A percentile compares a stretch with the other conserved stretches of the same genome.
These are phyloP conservation scores for Calonectria pteridis DNA, from an alignment of 2,329 filamentous ascomycete species.

Conservation along the genomic window DNA sequence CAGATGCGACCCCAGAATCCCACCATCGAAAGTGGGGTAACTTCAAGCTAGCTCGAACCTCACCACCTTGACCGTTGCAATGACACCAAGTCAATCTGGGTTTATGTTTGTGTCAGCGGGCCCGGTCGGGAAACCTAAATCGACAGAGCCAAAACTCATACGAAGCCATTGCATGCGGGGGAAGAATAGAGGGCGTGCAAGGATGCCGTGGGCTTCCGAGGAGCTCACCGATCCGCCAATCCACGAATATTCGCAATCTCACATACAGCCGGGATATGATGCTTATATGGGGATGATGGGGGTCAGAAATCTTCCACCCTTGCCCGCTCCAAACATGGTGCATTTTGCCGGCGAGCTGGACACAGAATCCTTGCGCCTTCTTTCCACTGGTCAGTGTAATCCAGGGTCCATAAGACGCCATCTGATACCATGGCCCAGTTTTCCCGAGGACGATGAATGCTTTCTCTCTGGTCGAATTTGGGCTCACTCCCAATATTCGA, in stretches of 20 bases:
- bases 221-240: not conserved
- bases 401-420: too few relatives aligned
- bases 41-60: not conserved
- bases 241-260: not conserved
- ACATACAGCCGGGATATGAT: not conserved
- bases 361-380: not conserved
- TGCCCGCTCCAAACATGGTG: not conserved
- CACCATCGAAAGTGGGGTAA: not conserved
- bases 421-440: not conserved
- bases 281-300: not conserved
- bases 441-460: not conserved
- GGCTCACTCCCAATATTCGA: not conserved
- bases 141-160: not conserved
- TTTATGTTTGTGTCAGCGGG: not conserved
- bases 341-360: not conserved
- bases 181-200: not conserved
- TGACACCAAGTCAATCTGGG: not conserved
- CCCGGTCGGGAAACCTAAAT: not conserved
- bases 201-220: not conserved
- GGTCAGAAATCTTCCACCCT: not conserved
- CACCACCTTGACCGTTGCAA: not conserved
- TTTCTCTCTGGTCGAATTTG: not conserved
- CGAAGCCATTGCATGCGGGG: conserved; percentile 2
- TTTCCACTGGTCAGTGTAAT: not conserved
- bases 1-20: not conserved